These are phyloP conservation scores for Chaetomium fimeti DNA, from an alignment of 495 filamentous ascomycete genomes.

Conservation along the genomic window DNA sequence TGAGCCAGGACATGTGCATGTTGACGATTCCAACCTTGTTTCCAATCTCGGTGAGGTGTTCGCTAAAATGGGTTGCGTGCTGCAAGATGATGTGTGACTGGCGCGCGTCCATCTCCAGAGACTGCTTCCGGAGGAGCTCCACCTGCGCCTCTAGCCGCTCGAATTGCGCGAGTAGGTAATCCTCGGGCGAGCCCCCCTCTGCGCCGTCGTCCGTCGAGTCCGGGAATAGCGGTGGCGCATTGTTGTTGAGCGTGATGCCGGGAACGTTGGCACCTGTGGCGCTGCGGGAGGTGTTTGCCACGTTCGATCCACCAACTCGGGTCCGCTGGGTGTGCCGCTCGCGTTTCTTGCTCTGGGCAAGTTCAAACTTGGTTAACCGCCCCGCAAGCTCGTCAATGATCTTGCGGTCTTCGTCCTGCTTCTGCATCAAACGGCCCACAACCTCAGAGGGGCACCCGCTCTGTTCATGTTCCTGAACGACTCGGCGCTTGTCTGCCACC, in stretches of 20 bases:
- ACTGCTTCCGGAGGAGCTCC: slow-evolving; percentile 43
- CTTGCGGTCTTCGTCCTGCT: slow-evolving; percentile 30
- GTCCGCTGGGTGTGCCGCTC: slow-evolving; percentile 3
- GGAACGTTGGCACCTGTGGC: not conserved
- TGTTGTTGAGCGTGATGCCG: slow-evolving; percentile 18
- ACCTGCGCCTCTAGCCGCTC: slow-evolving; percentile 50
- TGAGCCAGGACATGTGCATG: slow-evolving; percentile 57
- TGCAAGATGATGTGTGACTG: slow-evolving; percentile 52
- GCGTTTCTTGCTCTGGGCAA: slow-evolving; percentile 3
- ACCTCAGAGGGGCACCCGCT: slow-evolving; percentile 32
- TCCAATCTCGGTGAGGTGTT: slow-evolving; percentile 53
- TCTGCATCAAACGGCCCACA: slow-evolving; percentile 27
- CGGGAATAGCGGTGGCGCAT: not conserved
- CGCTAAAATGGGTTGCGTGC: slow-evolving; percentile 50
- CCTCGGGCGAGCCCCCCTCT: slow-evolving; percentile 26
- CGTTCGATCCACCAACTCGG: not conserved
- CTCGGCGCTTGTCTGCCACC: slow-evolving; percentile 32
- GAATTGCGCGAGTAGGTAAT: slow-evolving; percentile 47
- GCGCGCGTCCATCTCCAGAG: slow-evolving; percentile 49
- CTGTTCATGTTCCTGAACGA: slow-evolving; percentile 35
- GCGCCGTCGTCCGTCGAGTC: slow-evolving; percentile 12
- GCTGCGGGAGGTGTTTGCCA: not conserved
- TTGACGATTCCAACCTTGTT: slow-evolving; percentile 51
- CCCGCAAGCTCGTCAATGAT: slow-evolving; percentile 31
- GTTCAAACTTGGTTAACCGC: slow-evolving; percentile 24